Evolutionary conservation across 768 basidiomycete species (phyloP).

Genomic region (Nevesoporus exiguus): DNA sequence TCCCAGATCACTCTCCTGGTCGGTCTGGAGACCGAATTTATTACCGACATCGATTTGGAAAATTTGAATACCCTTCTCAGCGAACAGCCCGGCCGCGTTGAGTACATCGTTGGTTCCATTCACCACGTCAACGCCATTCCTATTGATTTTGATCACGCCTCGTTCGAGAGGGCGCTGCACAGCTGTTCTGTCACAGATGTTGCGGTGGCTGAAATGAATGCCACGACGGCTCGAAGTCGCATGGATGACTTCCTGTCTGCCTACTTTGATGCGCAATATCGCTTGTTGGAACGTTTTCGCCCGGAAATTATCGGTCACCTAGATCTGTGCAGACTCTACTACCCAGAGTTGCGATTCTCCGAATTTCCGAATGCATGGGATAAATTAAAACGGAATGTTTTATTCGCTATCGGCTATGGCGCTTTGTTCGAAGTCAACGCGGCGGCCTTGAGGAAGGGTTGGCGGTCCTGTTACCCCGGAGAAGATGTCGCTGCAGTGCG

Average conservation of each 20-base stretch:
- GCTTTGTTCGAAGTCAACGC: constrained; percentile 93
- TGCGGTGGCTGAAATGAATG: constrained; percentile 20
- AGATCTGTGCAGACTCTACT: constrained; percentile 87
- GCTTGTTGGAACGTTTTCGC: constrained; percentile 61
- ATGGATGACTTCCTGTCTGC: constrained; percentile 50
- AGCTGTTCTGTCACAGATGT: constrained; percentile 36
- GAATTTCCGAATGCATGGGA: constrained; percentile 58
- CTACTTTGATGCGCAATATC: constrained; percentile 87
- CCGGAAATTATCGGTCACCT: constrained; percentile 94
- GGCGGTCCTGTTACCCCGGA: constrained; percentile 82
- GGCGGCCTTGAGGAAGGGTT: constrained; percentile 89
- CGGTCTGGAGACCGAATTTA: constrained; percentile 91
- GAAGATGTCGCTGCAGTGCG: constrained; percentile 71
- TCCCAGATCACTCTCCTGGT: constrained; percentile 72
- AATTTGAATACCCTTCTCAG: constrained; percentile 52
- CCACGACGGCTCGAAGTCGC: constrained; percentile 20
- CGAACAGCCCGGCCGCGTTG: constrained; percentile 49
- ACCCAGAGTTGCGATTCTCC: constrained; percentile 55
- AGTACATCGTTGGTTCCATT: constrained; percentile 90
- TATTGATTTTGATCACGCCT: constrained; percentile 85
- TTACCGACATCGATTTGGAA: constrained; percentile 64
- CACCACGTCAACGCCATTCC: constrained; percentile 88
- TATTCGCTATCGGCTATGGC: constrained; percentile 71
- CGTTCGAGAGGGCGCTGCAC: constrained; percentile 60
- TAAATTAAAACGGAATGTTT: constrained; percentile 72